Base-by-base conservation (phyloP, 1,139 yeast species). In the Magnusiomyces tetraspermus region DNA sequence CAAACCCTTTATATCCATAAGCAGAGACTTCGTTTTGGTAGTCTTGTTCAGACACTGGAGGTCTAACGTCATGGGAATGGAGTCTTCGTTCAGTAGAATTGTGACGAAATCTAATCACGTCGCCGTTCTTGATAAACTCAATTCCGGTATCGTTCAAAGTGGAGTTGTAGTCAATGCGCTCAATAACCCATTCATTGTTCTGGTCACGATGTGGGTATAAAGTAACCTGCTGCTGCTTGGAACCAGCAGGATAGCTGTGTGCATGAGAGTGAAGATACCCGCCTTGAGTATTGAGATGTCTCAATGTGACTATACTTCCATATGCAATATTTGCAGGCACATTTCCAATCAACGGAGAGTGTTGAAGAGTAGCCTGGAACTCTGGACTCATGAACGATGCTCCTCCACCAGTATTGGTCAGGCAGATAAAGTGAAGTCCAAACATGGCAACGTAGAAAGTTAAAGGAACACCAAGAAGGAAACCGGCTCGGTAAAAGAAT, bases 1-100 rank as follows among this genome's bases (percentile, higher is more conserved):
- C 82, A 63, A 92, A 94, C 4, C 95, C 97, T 50, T 84, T 87
- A 65, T 71, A 86, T 21, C 99, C 99, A 66, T 92, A 94, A 67
- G 88, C 82, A 19, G 95, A 81, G 28, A 81, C 95, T 73, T 94
- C 99, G 70, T 87, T 87, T 72, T 89, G 95, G 95, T 97, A 94
- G 65, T 92, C 98, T 61, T 83, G 83, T 66, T 84, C 90, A 57
- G 90, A 77, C 30, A 90, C 95, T 17, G 97, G 95, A 28, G 97
- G 90, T 66, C 94, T 84, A 67, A 87, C 86, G 68, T 92, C 97
- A 67, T 92, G 98, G 30, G 97, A 86, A 70, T 94, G 98, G 65
- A 94, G 78, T 72, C 98, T 82, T 67, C 92, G 82, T 51, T 76
- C 75, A 26, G 96, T 80, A 52, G 71, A 66, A 48, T 74, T 67